Conservation (phyloP, 2,329 filamentous ascomycete genomes). For the Emmonsiellopsis sp. region DNA sequence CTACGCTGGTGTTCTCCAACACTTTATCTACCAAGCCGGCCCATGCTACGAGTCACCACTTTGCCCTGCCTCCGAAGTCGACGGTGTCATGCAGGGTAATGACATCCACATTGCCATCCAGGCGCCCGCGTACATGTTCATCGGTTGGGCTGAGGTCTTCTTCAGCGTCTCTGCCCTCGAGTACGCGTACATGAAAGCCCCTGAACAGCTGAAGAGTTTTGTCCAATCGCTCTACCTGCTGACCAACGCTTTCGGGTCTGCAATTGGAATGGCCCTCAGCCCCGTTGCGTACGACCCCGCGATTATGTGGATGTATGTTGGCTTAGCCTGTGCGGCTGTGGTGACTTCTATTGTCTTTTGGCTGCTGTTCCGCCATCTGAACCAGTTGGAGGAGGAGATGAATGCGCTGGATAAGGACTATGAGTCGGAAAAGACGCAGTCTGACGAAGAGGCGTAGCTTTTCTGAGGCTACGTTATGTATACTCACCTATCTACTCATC, state of each 20-base stretch:
- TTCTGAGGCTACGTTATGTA: too few species aligned
- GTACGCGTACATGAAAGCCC: slow-evolving; percentile 65
- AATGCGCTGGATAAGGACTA: slow-evolving; percentile 20
- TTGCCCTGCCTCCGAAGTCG: slow-evolving; percentile 21
- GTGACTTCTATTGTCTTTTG: slow-evolving; percentile 45
- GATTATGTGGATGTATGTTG: slow-evolving; percentile 57
- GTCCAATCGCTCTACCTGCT: slow-evolving; percentile 48
- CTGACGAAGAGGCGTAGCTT: too few species aligned
- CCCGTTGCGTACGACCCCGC: slow-evolving; percentile 53
- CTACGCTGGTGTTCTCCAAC: slow-evolving; percentile 48
- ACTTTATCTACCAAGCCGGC: slow-evolving; percentile 42
- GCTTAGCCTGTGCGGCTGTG: slow-evolving; percentile 42
- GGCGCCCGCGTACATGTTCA: slow-evolving; percentile 34
- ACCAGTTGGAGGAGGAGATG: slow-evolving; percentile 40
- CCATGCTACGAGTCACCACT: slow-evolving; percentile 41
- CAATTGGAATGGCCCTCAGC: slow-evolving; percentile 52
- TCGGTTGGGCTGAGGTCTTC: slow-evolving; percentile 45
- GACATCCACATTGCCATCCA: slow-evolving; percentile 34
- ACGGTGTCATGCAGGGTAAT: slow-evolving; percentile 27
- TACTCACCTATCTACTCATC: too few species aligned
- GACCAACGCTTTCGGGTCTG: slow-evolving; percentile 48
- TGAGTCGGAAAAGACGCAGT: too few species aligned
- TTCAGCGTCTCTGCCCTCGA: slow-evolving; percentile 60
- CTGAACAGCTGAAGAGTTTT: slow-evolving; percentile 56
- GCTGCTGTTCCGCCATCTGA: slow-evolving; percentile 38